Evolutionary conservation across 768 basidiomycete genomes (phyloP), one percentile per base, ranked within the genome.

Genomic region (Glaciozyma antarctica): DNA sequence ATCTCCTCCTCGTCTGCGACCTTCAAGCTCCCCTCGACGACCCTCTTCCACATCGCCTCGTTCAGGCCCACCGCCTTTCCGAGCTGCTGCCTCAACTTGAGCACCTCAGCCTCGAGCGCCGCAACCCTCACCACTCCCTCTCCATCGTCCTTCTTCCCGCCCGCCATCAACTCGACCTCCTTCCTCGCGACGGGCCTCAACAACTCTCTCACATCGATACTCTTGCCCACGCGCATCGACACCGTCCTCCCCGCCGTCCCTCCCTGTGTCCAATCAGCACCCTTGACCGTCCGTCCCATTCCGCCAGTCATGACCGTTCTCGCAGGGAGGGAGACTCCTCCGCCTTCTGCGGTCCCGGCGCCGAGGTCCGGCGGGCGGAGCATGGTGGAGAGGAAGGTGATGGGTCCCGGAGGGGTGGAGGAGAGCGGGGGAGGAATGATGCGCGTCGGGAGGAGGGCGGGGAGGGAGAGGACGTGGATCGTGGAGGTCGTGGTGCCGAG

Each of bases 401-500:
- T 85, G 41, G 83, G 64, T 76, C 71, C 83, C 75, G 52, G 84
- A 83, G 70, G 67, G 84, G 86, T 75, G 84, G 86, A 62, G 8
- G 77, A 73, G 0, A 66, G 62, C 15, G 76, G 76, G 0, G 76
- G 71, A 21, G 69, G 47, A 69, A 97, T 84, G 32, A 87, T 86
- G 54, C 92, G 87, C 32, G 95, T 78, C 34, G 85, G 84, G 74
- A 98, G 93, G 73, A 92, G 89, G 0, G 94, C 94, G 2, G 89
- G 84, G 38, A 94, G 82, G 67, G 95, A 88, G 75, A 92, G 90
- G 47, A 91, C 76, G 63, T 89, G 82, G 58, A 97, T 82, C 17
- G 83, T 74, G 3, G 90, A 90, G 2, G 81, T 76, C 3, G 81
- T 75, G 0, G 90, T 93, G 26, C 94, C 92, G 41, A 84, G 84